Evolutionary conservation across 495 filamentous ascomycete species (phyloP).

Genomic region (Penicillium ochrochloron): DNA sequence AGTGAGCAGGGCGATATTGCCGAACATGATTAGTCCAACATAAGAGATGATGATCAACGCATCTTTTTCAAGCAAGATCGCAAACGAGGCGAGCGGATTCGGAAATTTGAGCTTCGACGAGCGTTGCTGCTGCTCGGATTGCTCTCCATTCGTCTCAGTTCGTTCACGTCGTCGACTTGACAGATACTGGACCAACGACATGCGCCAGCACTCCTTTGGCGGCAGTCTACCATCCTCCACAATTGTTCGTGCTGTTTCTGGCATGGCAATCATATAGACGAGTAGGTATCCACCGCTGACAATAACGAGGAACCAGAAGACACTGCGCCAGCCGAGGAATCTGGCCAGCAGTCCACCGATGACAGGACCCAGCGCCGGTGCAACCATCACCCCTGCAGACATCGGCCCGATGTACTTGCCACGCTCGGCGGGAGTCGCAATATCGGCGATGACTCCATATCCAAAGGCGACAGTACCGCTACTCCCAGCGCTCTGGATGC

Average conservation of each 20-base stretch:
- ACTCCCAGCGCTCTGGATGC: conserved; percentile 46
- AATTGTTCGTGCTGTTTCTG: conserved; percentile 71
- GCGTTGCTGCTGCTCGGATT: conserved; percentile 4
- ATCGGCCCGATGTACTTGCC: conserved; percentile 61
- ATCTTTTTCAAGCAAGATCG: conserved; percentile 68
- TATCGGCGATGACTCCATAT: conserved; percentile 45
- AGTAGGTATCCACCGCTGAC: conserved; percentile 33
- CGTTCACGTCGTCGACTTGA: neutral
- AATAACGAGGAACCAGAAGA: conserved; percentile 54
- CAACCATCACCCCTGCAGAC: conserved; percentile 34
- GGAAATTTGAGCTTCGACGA: conserved; percentile 60
- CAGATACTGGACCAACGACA: conserved; percentile 5
- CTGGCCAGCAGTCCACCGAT: conserved; percentile 45
- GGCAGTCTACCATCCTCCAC: conserved; percentile 64
- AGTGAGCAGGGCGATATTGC: conserved; percentile 48
- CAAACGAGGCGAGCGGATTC: conserved; percentile 67
- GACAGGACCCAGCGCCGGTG: conserved; percentile 43
- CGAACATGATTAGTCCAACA: conserved; percentile 60
- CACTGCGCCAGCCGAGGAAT: conserved; percentile 42
- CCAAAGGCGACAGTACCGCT: conserved; percentile 8
- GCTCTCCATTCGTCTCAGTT: neutral
- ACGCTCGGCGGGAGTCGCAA: conserved; percentile 60
- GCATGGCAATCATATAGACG: conserved; percentile 57
- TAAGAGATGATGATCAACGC: conserved; percentile 61
- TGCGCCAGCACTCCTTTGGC: conserved; percentile 16